These are phyloP conservation scores for Toxicodendron radicans DNA, from an alignment of 345 rosid genomes.

Conservation along the genomic window DNA sequence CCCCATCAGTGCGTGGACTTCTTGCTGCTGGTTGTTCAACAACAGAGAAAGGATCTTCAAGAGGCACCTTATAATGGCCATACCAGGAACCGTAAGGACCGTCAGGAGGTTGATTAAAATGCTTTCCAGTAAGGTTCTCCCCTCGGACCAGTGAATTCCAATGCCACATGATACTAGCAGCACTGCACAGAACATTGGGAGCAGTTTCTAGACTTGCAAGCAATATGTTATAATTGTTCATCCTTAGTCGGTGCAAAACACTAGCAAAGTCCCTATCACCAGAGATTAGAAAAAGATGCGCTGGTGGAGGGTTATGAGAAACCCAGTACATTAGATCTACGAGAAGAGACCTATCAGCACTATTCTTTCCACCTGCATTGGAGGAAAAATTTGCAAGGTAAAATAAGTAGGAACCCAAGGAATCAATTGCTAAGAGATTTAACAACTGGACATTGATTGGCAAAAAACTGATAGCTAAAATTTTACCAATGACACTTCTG, in stretches of 20 bases:
- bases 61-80: constrained; percentile 67
- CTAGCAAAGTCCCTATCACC: constrained; percentile 70
- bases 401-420: constrained; percentile 3
- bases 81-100: constrained; percentile 93
- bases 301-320: constrained; percentile 90
- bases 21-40: constrained; percentile 30
- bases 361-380: constrained; percentile 73
- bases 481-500: neutral
- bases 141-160: constrained; percentile 67
- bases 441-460: neutral
- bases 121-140: constrained; percentile 45
- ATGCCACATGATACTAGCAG: constrained; percentile 92
- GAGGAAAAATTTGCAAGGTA: constrained; percentile 9
- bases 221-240: constrained; percentile 87
- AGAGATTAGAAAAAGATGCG: constrained; percentile 81
- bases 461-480: neutral
- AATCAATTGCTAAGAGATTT: neutral
- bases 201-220: constrained; percentile 57
- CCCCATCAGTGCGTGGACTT: constrained; percentile 26
- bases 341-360: constrained; percentile 75
- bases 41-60: constrained; percentile 65
- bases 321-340: constrained; percentile 79
- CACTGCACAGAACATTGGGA: constrained; percentile 66
- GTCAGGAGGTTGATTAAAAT: constrained; percentile 91
- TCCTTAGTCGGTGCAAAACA: constrained; percentile 66